Evolutionary conservation across 371 early-diverging fungal genomes (phyloP).

Genomic region (Zancudomyces culisetae): DNA sequence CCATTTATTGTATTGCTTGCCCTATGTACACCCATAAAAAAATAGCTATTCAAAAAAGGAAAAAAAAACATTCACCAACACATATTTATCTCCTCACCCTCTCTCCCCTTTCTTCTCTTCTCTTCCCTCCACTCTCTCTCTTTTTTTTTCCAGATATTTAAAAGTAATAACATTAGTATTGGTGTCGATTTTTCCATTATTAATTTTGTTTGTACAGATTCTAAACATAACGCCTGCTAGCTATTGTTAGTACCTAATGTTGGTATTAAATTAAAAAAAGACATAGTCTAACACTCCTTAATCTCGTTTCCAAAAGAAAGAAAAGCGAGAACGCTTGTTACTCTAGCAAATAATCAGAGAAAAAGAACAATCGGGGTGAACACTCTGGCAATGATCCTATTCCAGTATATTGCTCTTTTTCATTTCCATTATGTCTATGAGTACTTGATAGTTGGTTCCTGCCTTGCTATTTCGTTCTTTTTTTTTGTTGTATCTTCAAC

Average conservation of each 20-base stretch:
- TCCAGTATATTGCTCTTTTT: too few relatives aligned
- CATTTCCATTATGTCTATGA: too few relatives aligned
- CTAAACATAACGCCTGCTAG: neutral
- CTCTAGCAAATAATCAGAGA: too few relatives aligned
- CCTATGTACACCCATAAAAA: too few relatives aligned
- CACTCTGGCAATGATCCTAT: too few relatives aligned
- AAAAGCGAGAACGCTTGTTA: too few relatives aligned
- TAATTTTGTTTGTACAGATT: neutral
- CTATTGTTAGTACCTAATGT: neutral
- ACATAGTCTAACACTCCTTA: neutral
- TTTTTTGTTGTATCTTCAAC: too few relatives aligned
- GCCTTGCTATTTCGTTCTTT: too few relatives aligned
- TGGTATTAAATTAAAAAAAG: constrained; percentile 18
- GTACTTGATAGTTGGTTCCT: too few relatives aligned
- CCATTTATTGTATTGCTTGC: too few relatives aligned
- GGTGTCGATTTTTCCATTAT: neutral
- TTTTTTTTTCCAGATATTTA: neutral
- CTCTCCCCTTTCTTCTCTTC: neutral
- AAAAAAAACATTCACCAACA: neutral
- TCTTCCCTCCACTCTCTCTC: neutral
- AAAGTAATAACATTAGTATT: neutral
- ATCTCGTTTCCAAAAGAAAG: too few relatives aligned
- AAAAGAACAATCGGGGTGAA: too few relatives aligned
- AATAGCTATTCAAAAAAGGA: neutral
- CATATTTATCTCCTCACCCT: neutral